Evolutionary conservation across 371 early-diverging fungal genomes (phyloP).

Genomic region (Caulochytrium protostelioides): DNA sequence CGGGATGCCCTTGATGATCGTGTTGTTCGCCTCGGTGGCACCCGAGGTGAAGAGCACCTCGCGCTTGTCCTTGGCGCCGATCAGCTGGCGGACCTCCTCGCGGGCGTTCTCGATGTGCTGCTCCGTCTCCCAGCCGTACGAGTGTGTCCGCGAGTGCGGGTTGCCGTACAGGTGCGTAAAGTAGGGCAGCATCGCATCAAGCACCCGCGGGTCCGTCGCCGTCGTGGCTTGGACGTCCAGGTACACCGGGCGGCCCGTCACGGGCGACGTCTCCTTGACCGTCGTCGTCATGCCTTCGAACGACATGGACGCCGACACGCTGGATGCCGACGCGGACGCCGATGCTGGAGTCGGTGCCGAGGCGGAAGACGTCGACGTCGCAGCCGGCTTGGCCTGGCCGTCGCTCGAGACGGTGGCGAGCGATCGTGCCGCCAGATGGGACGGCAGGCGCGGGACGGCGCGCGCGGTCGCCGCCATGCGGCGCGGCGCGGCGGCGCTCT

Average conservation of each 20-base stretch:
- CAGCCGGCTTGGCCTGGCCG: too few species aligned
- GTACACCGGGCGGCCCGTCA: conserved; percentile 78
- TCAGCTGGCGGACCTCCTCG: conserved; percentile 68
- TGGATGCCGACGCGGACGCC: too few species aligned
- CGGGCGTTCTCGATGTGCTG: conserved; percentile 83
- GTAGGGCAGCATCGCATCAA: conserved; percentile 95
- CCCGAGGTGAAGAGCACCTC: conserved; percentile 98
- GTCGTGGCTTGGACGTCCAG: conserved; percentile 95
- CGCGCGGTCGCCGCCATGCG: too few species aligned
- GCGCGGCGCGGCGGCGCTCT: too few species aligned
- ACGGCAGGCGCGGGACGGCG: too few species aligned
- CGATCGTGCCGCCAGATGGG: too few species aligned
- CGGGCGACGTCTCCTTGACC: too few species aligned
- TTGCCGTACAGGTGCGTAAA: conserved; percentile 90
- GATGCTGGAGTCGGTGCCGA: too few species aligned
- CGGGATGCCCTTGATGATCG: conserved; percentile 91
- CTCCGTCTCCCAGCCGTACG: conserved; percentile 97
- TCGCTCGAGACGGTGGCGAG: too few species aligned
- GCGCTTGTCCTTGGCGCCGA: conserved; percentile 90
- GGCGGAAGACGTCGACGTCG: too few species aligned
- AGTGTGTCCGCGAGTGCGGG: conserved; percentile 95
- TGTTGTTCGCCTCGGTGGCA: conserved; percentile 98
- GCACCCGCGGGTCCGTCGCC: conserved; percentile 90
- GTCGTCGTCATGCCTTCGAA: too few species aligned
- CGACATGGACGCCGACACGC: too few species aligned